phyloP scores from a whole-genome alignment of 805 yeast genomes.

The Cyberlindnera mrakii region DNA sequence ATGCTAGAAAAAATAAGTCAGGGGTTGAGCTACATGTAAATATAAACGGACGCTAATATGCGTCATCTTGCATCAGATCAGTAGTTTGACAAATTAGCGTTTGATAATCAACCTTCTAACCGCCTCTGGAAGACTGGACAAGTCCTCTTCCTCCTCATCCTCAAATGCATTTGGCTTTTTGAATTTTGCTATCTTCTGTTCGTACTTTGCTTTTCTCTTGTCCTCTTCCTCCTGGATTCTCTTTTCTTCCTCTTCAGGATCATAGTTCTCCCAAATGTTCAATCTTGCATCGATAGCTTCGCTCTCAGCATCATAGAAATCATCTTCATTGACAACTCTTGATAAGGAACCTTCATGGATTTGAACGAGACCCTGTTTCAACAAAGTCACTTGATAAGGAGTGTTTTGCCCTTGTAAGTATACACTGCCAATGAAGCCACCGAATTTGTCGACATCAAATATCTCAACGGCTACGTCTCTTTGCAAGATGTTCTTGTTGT shows the following conservation, averaged over 20 bases:
- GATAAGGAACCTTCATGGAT: constrained; percentile 60
- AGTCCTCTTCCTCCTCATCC: constrained; percentile 21
- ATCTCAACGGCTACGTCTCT: constrained; percentile 69
- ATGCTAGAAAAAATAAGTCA: not conserved
- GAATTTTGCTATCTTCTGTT: constrained; percentile 17
- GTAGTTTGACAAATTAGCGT: not conserved
- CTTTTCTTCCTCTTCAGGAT: constrained; percentile 34
- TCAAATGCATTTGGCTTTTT: constrained; percentile 21
- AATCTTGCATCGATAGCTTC: constrained; percentile 45
- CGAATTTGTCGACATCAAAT: constrained; percentile 65
- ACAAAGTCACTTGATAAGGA: constrained; percentile 54
- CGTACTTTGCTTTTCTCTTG: constrained; percentile 22
- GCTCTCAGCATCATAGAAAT: constrained; percentile 56
- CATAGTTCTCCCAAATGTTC: constrained; percentile 68
- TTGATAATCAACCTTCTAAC: constrained; percentile 22
- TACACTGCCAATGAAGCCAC: constrained; percentile 74
- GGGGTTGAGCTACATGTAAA: not conserved
- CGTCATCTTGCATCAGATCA: not conserved
- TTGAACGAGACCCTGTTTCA: constrained; percentile 57
- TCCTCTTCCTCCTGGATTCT: constrained; percentile 18
- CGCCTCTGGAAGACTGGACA: constrained; percentile 22
- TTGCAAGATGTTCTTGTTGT: constrained; percentile 54
- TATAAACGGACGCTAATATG: not conserved
- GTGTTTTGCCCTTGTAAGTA: constrained; percentile 42
- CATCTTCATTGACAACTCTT: constrained; percentile 48